These are phyloP conservation scores for Hypoxylon rubiginosum DNA, from an alignment of 2,329 filamentous ascomycete genomes.

Conservation along the genomic window DNA sequence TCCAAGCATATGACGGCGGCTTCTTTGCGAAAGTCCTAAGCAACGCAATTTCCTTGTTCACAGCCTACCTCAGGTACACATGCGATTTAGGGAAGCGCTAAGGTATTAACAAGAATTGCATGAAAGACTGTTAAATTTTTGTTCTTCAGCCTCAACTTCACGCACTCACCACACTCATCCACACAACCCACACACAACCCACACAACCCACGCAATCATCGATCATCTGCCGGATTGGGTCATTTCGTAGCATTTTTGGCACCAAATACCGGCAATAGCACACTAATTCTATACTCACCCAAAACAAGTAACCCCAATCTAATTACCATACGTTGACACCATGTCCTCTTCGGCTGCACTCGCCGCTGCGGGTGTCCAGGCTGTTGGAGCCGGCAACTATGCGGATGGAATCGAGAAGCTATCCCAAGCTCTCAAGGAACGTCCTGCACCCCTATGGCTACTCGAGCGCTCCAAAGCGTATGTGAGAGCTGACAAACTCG, in stretches of 20 bases:
- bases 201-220: too few species aligned
- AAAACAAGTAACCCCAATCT: not conserved
- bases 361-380: constrained; percentile 73
- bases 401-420: constrained; percentile 76
- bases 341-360: constrained; percentile 65
- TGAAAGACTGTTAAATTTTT: too few species aligned
- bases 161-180: not conserved
- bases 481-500: constrained; percentile 71
- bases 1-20: not conserved
- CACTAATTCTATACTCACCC: not conserved
- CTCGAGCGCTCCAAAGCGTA: constrained; percentile 85
- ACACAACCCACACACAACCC: not conserved
- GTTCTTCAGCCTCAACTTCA: not conserved
- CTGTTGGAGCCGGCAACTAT: constrained; percentile 74
- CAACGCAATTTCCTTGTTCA: not conserved
- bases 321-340: constrained; percentile 16
- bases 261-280: not conserved
- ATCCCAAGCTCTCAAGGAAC: constrained; percentile 74
- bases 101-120: too few species aligned
- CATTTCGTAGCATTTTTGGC: not conserved
- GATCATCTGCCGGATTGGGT: constrained; percentile 4
- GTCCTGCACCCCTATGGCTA: constrained; percentile 81
- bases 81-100: too few species aligned
- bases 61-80: too few species aligned
- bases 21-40: not conserved